Evolutionary conservation across 2,329 filamentous ascomycete species (phyloP).

Genomic region (Monosporascus sp.): DNA sequence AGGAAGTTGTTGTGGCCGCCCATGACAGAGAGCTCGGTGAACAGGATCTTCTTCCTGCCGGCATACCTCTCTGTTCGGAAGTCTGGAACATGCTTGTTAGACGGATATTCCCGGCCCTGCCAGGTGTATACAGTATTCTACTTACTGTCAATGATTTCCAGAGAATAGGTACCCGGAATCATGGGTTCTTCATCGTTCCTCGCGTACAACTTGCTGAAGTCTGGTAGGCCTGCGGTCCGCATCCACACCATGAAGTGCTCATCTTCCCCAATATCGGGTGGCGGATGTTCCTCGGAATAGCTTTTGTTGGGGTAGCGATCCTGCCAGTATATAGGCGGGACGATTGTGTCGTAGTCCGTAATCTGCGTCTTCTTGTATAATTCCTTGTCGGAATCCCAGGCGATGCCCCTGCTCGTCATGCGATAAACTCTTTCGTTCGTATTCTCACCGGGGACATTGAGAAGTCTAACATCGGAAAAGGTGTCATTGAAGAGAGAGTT

Average conservation of each 20-base stretch:
- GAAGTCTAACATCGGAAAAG: conserved; percentile 59
- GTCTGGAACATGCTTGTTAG: conserved; percentile 42
- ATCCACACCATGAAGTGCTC: conserved; percentile 98
- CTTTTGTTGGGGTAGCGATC: conserved; percentile 62
- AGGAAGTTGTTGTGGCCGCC: conserved; percentile 94
- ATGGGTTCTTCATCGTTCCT: conserved; percentile 70
- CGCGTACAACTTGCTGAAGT: conserved; percentile 88
- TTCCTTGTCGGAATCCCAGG: conserved; percentile 77
- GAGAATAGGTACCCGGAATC: conserved; percentile 64
- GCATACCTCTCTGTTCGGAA: conserved; percentile 75
- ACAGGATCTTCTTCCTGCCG: conserved; percentile 83
- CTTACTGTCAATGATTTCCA: conserved; percentile 76
- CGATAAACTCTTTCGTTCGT: conserved; percentile 51
- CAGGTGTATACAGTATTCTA: conserved; percentile 12
- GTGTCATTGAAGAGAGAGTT: conserved; percentile 98
- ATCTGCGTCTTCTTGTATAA: conserved; percentile 72
- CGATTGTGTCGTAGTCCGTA: conserved; percentile 49
- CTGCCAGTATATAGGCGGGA: conserved; percentile 84
- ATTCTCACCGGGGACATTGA: conserved; percentile 42
- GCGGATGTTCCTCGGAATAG: conserved; percentile 59
- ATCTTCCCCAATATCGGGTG: conserved; percentile 68
- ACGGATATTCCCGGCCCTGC: not conserved
- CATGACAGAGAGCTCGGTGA: conserved; percentile 87
- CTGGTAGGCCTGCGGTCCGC: conserved; percentile 88
- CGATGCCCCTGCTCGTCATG: conserved; percentile 74